Evolutionary conservation across 495 filamentous ascomycete genomes (phyloP).

Genomic region (Penicillium goetzii): DNA sequence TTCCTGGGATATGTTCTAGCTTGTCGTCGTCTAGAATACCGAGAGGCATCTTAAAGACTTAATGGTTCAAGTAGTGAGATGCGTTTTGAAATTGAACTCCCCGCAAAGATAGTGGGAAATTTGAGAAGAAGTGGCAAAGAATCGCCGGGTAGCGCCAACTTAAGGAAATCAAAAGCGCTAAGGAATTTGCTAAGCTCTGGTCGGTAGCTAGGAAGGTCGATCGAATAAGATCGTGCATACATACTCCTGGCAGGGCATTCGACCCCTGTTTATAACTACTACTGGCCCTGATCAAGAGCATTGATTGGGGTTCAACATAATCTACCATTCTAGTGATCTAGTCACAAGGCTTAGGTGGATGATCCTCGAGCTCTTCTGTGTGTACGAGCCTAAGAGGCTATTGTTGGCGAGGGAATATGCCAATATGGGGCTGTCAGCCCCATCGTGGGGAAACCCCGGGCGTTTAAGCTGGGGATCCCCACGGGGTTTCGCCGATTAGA

Average conservation of each 20-base stretch:
- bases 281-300: background rate
- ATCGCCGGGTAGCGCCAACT: background rate
- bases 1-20: conserved; percentile 68
- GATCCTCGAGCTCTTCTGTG: background rate
- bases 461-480: conserved; percentile 19
- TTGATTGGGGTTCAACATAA: background rate
- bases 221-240: background rate
- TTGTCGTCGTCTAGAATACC: conserved; percentile 68
- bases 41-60: conserved; percentile 61
- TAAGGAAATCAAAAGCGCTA: background rate
- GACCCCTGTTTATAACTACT: background rate
- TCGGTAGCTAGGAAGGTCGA: background rate
- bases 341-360: background rate
- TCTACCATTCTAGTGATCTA: background rate
- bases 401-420: conserved; percentile 4
- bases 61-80: background rate
- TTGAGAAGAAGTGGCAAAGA: background rate
- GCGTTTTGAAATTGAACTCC: background rate
- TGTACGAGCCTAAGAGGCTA: background rate
- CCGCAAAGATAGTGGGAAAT: background rate
- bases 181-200: background rate
- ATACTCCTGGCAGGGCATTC: background rate
- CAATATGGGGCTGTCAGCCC: conserved; percentile 21
- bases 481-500: conserved; percentile 14
- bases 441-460: conserved; percentile 13